Conservation (phyloP, 1,139 yeast species). For the Candida tropicalis region DNA sequence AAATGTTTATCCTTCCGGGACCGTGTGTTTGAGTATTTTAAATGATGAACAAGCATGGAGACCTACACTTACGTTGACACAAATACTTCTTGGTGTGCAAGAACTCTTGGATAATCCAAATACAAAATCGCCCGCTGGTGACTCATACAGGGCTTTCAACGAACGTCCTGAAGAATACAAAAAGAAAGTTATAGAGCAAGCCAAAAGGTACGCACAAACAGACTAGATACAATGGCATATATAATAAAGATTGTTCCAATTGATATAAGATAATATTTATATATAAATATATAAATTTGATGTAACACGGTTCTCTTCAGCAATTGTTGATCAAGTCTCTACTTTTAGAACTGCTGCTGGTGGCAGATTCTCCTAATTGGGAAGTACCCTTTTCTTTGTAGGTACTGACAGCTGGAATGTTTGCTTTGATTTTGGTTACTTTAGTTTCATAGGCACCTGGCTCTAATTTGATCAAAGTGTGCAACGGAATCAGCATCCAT, state of each 20-base stretch:
- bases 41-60: slow-evolving; percentile 98
- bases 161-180: slow-evolving; percentile 71
- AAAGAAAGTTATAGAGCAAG: slow-evolving; percentile 79
- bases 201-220: slow-evolving; percentile 56
- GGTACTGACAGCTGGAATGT: slow-evolving; percentile 96
- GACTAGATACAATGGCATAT: slow-evolving; percentile 1
- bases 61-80: slow-evolving; percentile 92
- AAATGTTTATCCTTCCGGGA: slow-evolving; percentile 95
- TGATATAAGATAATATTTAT: neutral
- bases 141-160: slow-evolving; percentile 87
- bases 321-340: slow-evolving; percentile 44
- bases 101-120: slow-evolving; percentile 89
- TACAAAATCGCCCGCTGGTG: slow-evolving; percentile 95
- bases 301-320: slow-evolving; percentile 11
- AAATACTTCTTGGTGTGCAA: slow-evolving; percentile 88
- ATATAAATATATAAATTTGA: neutral
- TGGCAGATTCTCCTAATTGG: slow-evolving; percentile 62
- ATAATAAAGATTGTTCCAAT: neutral
- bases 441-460: slow-evolving; percentile 91
- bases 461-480: slow-evolving; percentile 88
- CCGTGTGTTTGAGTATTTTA: slow-evolving; percentile 87
- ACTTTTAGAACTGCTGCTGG: slow-evolving; percentile 29
- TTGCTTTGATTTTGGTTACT: slow-evolving; percentile 88
- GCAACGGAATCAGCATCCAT: slow-evolving; percentile 98
- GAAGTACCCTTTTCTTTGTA: slow-evolving; percentile 93